These are phyloP conservation scores for Phytophthora citricola DNA, from an alignment of 352 stramenopile genomes.

Conservation along the genomic window DNA sequence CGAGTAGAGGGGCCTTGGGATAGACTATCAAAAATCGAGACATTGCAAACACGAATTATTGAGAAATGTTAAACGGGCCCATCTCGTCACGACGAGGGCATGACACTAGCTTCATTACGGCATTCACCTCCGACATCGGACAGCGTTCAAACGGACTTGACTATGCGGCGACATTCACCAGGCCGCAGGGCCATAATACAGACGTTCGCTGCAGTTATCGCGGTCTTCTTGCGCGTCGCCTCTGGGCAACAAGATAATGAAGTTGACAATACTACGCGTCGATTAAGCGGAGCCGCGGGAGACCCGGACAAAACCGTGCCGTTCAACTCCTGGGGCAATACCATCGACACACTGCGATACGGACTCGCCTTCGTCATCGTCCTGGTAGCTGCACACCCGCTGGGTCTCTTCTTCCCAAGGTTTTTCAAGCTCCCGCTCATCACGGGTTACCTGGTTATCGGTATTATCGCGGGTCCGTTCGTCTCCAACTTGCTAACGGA, in stretches of 20 bases:
- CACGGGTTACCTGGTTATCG: constrained; percentile 69
- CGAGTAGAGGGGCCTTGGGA: constrained; percentile 16
- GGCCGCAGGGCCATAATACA: neutral
- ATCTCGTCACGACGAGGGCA: constrained; percentile 5
- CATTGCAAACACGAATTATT: constrained; percentile 3
- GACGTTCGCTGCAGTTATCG: neutral
- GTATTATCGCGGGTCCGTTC: constrained; percentile 65
- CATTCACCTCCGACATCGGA: constrained; percentile 14
- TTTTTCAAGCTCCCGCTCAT: constrained; percentile 68
- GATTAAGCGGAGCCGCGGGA: constrained; percentile 27
- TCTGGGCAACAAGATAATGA: constrained; percentile 9
- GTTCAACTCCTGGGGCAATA: constrained; percentile 47
- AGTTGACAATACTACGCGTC: constrained; percentile 6
- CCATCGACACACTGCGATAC: constrained; percentile 51
- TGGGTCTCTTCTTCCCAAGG: constrained; percentile 65
- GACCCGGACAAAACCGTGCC: constrained; percentile 41
- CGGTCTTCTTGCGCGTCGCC: neutral
- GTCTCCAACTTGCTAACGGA: constrained; percentile 54
- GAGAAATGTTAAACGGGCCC: constrained; percentile 17
- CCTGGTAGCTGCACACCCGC: constrained; percentile 57
- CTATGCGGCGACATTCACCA: neutral
- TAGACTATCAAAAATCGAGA: constrained; percentile 26
- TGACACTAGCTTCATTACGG: constrained; percentile 12
- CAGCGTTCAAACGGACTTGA: neutral
- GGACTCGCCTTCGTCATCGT: constrained; percentile 65